Evolutionary conservation across 768 basidiomycete genomes (phyloP).

Genomic region (Mrakia gelida): DNA sequence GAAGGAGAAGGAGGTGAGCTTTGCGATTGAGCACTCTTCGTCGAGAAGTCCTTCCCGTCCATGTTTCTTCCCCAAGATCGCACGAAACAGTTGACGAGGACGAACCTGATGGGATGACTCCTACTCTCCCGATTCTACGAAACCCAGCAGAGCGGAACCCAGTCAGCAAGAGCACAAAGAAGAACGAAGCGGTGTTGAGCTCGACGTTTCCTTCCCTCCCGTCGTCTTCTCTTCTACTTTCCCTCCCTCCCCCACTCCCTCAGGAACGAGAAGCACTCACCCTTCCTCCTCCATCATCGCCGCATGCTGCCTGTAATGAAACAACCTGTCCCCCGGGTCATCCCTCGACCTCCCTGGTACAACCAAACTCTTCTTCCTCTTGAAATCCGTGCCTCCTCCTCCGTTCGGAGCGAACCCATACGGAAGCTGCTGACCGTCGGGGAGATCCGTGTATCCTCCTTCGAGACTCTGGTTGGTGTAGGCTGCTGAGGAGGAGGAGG

Average conservation of each 20-base stretch:
- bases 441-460: not conserved
- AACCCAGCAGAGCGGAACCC: not conserved
- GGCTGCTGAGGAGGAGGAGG: not conserved
- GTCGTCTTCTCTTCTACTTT: too few species aligned
- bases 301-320: slow-evolving; percentile 87
- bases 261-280: not conserved
- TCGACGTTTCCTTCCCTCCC: too few species aligned
- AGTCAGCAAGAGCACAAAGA: not conserved
- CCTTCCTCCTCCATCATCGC: slow-evolving; percentile 38
- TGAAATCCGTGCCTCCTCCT: slow-evolving; percentile 8
- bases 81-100: slow-evolving; percentile 33
- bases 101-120: slow-evolving; percentile 77
- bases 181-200: not conserved
- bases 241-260: not conserved
- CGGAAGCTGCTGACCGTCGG: not conserved
- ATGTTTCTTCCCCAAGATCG: not conserved
- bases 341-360: slow-evolving; percentile 92
- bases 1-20: not conserved
- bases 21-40: not conserved
- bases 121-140: slow-evolving; percentile 52
- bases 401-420: slow-evolving; percentile 8
- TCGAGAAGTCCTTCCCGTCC: too few species aligned
- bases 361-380: slow-evolving; percentile 85
- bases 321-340: slow-evolving; percentile 87
- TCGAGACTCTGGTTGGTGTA: not conserved